Conservation (phyloP, 2,329 filamentous ascomycete genomes). For the Clarireedia sp. region DNA sequence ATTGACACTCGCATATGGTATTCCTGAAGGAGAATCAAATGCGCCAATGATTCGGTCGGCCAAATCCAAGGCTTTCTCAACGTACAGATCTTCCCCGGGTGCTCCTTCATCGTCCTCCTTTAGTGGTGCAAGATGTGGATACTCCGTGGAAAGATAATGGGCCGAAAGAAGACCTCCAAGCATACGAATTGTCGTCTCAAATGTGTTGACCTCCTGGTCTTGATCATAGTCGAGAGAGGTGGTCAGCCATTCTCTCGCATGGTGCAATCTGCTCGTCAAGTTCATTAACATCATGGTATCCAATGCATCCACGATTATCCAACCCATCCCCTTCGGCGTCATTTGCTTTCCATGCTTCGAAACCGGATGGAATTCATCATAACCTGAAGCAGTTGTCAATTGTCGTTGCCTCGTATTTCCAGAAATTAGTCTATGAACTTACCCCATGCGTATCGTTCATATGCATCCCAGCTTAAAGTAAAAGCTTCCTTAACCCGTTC, state of each 20-base stretch:
- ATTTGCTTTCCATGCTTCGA: conserved; percentile 75
- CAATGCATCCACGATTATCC: conserved; percentile 95
- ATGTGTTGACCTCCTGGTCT: conserved; percentile 92
- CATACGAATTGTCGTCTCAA: conserved; percentile 98
- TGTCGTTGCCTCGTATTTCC: background rate
- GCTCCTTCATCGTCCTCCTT: conserved; percentile 62
- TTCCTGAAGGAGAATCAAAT: conserved; percentile 77
- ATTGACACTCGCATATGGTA: conserved; percentile 88
- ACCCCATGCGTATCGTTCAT: conserved; percentile 93
- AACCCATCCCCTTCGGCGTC: conserved; percentile 82
- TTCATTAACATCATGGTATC: conserved; percentile 99
- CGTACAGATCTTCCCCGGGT: conserved; percentile 80
- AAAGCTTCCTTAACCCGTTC: conserved; percentile 85
- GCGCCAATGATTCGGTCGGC: conserved; percentile 81
- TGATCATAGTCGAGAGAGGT: conserved; percentile 78
- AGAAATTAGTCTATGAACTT: conserved; percentile 21
- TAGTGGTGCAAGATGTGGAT: conserved; percentile 70
- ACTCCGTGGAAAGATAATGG: conserved; percentile 84
- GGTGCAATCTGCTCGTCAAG: conserved; percentile 71
- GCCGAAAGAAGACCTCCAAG: conserved; percentile 86
- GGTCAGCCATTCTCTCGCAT: conserved; percentile 84
- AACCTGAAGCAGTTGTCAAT: conserved; percentile 43
- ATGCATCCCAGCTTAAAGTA: conserved; percentile 83
- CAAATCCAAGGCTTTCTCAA: conserved; percentile 91
- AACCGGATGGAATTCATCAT: conserved; percentile 80